Evolutionary conservation across 2,329 filamentous ascomycete species (phyloP), one percentile per base, ranked within the genome.

Genomic region (Penicillium thymicola): DNA sequence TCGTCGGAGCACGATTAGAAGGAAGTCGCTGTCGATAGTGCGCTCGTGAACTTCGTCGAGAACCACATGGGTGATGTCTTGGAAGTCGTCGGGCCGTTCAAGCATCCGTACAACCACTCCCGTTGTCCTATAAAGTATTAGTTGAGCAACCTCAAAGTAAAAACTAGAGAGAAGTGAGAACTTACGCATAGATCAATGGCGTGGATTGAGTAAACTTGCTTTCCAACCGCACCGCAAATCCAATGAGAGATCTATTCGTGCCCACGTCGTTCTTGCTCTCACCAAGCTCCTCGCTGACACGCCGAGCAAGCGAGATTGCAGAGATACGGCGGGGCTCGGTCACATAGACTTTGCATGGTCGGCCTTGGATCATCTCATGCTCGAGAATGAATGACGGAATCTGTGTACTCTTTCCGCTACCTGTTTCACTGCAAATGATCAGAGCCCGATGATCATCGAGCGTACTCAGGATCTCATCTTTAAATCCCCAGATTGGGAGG

Each of bases 101-200:
- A 99, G 81, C 93, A 99, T 97, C 28, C 94, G 87, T 81, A 99
- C 90, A n/a, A 99, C 91, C 56, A 99, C 96, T 78, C 94, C 86
- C 43, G 85, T 85, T 25, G 85, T 79, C 25, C 75, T 76, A 57
- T 18, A 44, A n/a, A 23, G 21, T 23, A 63, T 57, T 36, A 60
- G 54, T 16, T 30, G 18, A 25, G 40, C 28, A 13, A 34, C 41
- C 25, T 21, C 5, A 5, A 37, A 3, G 18, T n/a, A 23, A 23
- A 25, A 32, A 2, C 4, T 13, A 43, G 8, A 50, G 10, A 34
- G 38, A 32, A 43, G 36, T n/a, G 13, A 10, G 11, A 9, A 74
- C 75, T 42, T 89, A 97, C 51, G 94, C 94, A 74, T 92, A 99
- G 6, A 97, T 85, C 27, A 99, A 83, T 50, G 90, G 83, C 2